phyloP scores from a whole-genome alignment of 2,329 filamentous ascomycete genomes.

The Talaromyces sp. region DNA sequence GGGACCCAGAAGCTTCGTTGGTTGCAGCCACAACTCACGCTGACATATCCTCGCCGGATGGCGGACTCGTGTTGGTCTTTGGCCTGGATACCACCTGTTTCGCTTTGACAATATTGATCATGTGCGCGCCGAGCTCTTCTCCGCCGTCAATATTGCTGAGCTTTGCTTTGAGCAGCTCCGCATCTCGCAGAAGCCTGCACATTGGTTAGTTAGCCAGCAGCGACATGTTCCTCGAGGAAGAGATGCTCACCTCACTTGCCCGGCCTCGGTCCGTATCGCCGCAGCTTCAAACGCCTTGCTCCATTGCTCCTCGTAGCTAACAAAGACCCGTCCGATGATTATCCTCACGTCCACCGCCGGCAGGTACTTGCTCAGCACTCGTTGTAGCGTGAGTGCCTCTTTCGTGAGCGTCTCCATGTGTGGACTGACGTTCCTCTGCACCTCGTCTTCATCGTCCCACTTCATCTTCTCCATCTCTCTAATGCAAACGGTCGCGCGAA shows the following conservation, averaged over 20 bases:
- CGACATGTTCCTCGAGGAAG: constrained; percentile 1
- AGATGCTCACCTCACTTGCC: constrained; percentile 62
- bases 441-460: constrained; percentile 57
- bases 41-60: background rate
- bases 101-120: constrained; percentile 49
- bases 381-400: constrained; percentile 78
- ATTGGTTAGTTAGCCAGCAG: background rate
- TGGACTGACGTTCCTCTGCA: constrained; percentile 50
- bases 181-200: constrained; percentile 68
- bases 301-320: constrained; percentile 74
- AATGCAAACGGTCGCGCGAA: constrained; percentile 67
- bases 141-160: constrained; percentile 76
- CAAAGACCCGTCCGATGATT: constrained; percentile 83
- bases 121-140: constrained; percentile 64
- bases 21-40: background rate
- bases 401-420: constrained; percentile 87
- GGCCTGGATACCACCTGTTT: constrained; percentile 19
- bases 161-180: constrained; percentile 65
- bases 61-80: background rate
- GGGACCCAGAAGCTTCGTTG: too few species aligned
- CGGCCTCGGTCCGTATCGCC: constrained; percentile 60
- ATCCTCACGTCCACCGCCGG: constrained; percentile 69
- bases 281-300: constrained; percentile 64
- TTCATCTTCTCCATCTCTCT: constrained; percentile 68
- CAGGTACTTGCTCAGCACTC: constrained; percentile 76